These are phyloP conservation scores for Ceratocystis huliohia DNA, from an alignment of 2,329 filamentous ascomycete genomes.

Conservation along the genomic window DNA sequence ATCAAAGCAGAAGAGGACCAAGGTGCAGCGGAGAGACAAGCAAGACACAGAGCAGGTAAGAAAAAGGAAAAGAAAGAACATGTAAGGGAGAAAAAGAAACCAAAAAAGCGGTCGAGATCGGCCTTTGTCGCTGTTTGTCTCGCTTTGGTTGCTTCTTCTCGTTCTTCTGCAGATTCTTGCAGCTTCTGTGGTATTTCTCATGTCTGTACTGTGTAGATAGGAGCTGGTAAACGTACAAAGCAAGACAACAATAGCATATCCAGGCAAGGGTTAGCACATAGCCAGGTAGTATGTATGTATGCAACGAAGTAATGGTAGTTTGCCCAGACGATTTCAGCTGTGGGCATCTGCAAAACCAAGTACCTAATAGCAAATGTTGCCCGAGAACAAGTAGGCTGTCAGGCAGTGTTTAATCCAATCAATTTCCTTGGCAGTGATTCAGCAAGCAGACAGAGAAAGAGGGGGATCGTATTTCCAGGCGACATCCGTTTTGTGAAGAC, in stretches of 20 bases:
- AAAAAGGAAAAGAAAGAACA: background rate
- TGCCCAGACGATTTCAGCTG: too few species aligned
- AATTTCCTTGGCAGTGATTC: background rate
- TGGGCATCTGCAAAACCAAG: too few species aligned
- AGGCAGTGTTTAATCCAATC: conserved; percentile 10
- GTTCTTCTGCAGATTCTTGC: conserved; percentile 8
- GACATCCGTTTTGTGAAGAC: too few species aligned
- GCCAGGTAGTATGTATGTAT: background rate
- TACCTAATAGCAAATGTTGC: background rate
- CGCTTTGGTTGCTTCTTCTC: background rate
- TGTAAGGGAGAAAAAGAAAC: background rate
- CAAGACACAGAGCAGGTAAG: background rate
- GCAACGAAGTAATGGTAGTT: background rate
- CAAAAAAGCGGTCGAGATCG: conserved; percentile 4
- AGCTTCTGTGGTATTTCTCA: background rate
- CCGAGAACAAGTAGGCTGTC: background rate
- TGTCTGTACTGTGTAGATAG: background rate
- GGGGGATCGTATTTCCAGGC: too few species aligned
- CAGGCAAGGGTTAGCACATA: background rate
- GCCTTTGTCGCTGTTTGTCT: background rate
- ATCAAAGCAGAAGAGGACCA: conserved; percentile 3
- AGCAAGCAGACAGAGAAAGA: background rate
- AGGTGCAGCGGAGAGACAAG: background rate
- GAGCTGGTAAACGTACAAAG: background rate
- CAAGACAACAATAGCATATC: background rate